Percentiles rank a stretch among this genome's conserved stretches.
Evolutionary conservation across 208 protist species (phyloP).

Genomic region (Leishmania turanica): DNA sequence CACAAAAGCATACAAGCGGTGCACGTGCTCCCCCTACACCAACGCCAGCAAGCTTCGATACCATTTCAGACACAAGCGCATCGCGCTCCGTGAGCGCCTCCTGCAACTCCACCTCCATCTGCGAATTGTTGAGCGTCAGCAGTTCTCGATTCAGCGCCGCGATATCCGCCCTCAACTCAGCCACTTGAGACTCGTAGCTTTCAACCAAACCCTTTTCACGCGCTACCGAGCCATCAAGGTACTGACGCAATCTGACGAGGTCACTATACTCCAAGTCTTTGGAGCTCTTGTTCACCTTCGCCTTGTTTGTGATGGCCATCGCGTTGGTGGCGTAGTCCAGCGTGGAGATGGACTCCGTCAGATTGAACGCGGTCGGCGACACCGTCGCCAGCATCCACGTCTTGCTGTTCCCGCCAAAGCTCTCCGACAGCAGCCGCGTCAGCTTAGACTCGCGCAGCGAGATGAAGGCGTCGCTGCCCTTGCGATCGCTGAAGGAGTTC

Average conservation of each 20-base stretch:
- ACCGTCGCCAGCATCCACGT: slow-evolving; percentile 92
- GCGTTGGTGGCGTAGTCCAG: slow-evolving; percentile 86
- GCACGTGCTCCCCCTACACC: neutral
- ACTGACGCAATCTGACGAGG: slow-evolving; percentile 24
- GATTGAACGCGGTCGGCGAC: slow-evolving; percentile 72
- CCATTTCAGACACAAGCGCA: slow-evolving; percentile 19
- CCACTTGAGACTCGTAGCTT: slow-evolving; percentile 20
- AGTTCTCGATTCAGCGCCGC: slow-evolving; percentile 25
- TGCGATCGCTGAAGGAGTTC: slow-evolving; percentile 82
- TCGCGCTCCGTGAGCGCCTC: slow-evolving; percentile 35
- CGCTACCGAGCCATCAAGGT: slow-evolving; percentile 25
- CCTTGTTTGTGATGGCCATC: slow-evolving; percentile 83
- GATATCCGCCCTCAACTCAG: slow-evolving; percentile 27
- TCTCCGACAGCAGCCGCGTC: slow-evolving; percentile 88
- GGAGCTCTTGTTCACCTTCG: slow-evolving; percentile 59
- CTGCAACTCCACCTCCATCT: slow-evolving; percentile 30
- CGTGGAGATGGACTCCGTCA: slow-evolving; percentile 80
- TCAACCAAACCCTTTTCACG: slow-evolving; percentile 25
- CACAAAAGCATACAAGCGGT: slow-evolving; percentile 44
- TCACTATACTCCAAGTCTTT: slow-evolving; percentile 39
- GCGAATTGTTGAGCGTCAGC: slow-evolving; percentile 17
- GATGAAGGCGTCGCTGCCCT: slow-evolving; percentile 63
- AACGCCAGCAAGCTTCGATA: slow-evolving; percentile 11
- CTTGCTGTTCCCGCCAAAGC: slow-evolving; percentile 92
- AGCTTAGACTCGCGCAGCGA: slow-evolving; percentile 91